Evolutionary conservation across 805 yeast species (phyloP), one percentile per base, ranked within the genome.

Genomic region (Cyberlindnera amylophila): DNA sequence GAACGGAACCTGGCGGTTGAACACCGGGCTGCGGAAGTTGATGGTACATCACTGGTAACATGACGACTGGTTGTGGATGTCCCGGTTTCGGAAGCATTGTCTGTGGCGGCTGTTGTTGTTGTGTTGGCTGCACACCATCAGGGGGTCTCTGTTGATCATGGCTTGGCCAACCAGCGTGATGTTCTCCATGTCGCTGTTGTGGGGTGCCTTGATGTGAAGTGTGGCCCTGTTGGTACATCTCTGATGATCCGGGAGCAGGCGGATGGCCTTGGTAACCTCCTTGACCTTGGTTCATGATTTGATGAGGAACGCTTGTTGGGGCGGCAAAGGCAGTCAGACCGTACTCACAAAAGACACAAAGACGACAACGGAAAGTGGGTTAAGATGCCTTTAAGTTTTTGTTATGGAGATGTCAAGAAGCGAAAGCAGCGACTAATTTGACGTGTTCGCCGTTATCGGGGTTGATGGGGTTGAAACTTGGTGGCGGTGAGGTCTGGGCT

Each of bases 1-100:
- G 41, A 9, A 35, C 36, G 1, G 36, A 32, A 3, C 44, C 43
- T 14, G 42, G 47, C 11, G 47, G 42, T n/a, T 32, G 44, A 15
- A 6, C 15, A 9, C 32, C 17, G 7, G 34, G 39, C 11, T 36
- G 47, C 8, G 46, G 46, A 4, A 39, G 47, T 35, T 49, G 49
- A 7, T 45, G 49, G 34, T 46, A 37, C 44, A 45, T 43, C 45
- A 41, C 28, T 21, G 48, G 50, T 36, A 41, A 38, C 50, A 19
- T 41, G 33, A 34, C 42, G n/a, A 38, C 39, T 4, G 42, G 50
- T n/a, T 40, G 47, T 13, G 32, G 41, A 6, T 31, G 39, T 3
- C 34, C 24, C 10, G 42, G 46, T 28, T 35, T 44, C 11, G 43
- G 43, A 8, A 32, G 35, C 34, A 32, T 36, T 23, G 29, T 34